Base-by-base conservation (phyloP, 345 rosid species). In the Acer campestre region DNA sequence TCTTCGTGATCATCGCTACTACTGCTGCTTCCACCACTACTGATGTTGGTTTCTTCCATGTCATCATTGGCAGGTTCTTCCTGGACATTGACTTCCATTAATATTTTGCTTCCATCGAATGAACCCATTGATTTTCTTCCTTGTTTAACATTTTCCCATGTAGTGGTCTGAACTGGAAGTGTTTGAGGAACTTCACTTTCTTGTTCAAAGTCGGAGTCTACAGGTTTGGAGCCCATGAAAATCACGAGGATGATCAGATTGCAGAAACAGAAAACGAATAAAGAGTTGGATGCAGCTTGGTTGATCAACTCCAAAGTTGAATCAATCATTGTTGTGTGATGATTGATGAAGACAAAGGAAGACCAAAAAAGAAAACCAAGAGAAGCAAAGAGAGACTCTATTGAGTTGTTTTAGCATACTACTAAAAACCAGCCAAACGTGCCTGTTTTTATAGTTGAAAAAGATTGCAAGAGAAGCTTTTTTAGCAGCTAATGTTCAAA, bases 201-300 rank as follows among this genome's bases (percentile, higher is more conserved):
- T 51, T 74, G 82, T 35, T 74, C 40, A 51, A 31, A 61, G 40
- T 67, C 12, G 6, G 81, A 61, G 68, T 18, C 63, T 20, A 10
- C 27, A 2, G 82, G 75, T 73, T 80, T 88, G 25, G 89, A 85
- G 31, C 84, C 80, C 68, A 82, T 0, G 51, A 87, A 62, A 76
- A 90, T 79, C 72, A 85, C 72, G 48, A 75, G 82, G 20, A 88
- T 78, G 82, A 88, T 84, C 75, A 88, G 61, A 71, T 88, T 85
- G 85, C 86, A 86, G 38, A 82, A 80, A 79, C 84, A 88, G 87
- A 84, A 88, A 59, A 85, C n/a, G 53, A 81, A 58, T 51, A 90
- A 78, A 69, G 89, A 77, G 75, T 62, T 85, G 56, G 88, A 85
- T 73, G 86, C 88, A 40, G 82, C 87, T 58, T 71, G 84, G 25